phyloP scores from a whole-genome alignment of 1,284 basidiomycete species.

The Somion occarium region DNA sequence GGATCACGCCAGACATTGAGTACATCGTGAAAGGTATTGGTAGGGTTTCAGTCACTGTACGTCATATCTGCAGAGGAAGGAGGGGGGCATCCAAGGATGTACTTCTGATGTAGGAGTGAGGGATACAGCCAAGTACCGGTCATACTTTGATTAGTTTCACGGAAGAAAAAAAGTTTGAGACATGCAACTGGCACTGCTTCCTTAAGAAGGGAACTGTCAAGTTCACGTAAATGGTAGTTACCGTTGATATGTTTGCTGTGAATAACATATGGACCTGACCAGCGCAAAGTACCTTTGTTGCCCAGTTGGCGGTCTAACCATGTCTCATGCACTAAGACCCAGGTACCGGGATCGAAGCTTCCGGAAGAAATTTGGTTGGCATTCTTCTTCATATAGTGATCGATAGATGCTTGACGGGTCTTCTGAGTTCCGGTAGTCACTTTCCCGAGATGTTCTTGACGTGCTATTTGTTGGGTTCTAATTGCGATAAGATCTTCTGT shows the following conservation, averaged over 20 bases:
- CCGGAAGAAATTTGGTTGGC: neutral
- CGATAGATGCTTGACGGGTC: conserved; percentile 4
- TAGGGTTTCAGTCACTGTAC: too few species aligned
- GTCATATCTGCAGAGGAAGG: neutral
- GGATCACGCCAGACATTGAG: too few species aligned
- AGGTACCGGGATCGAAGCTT: conserved; percentile 15
- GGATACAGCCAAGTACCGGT: too few species aligned
- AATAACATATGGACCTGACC: conserved; percentile 27
- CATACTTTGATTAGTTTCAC: neutral
- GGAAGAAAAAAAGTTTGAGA: neutral
- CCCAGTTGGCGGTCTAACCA: conserved; percentile 26
- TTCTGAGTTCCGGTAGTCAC: conserved; percentile 8
- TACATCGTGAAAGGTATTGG: too few species aligned
- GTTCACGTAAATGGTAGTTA: neutral
- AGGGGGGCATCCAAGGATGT: neutral
- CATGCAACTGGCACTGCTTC: neutral
- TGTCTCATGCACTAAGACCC: conserved; percentile 27
- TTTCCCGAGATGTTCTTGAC: conserved; percentile 11
- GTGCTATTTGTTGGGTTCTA: conserved; percentile 19
- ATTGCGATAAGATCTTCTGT: conserved; percentile 23
- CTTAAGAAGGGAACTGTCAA: neutral
- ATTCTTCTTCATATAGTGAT: neutral
- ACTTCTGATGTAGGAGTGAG: too few species aligned
- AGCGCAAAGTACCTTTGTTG: conserved; percentile 22
- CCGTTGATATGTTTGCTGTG: conserved; percentile 6